Percentiles rank a stretch among this genome's conserved stretches.
Evolutionary conservation across 306 rosid genomes (phyloP).

Genomic region (Medicago truncatula): DNA sequence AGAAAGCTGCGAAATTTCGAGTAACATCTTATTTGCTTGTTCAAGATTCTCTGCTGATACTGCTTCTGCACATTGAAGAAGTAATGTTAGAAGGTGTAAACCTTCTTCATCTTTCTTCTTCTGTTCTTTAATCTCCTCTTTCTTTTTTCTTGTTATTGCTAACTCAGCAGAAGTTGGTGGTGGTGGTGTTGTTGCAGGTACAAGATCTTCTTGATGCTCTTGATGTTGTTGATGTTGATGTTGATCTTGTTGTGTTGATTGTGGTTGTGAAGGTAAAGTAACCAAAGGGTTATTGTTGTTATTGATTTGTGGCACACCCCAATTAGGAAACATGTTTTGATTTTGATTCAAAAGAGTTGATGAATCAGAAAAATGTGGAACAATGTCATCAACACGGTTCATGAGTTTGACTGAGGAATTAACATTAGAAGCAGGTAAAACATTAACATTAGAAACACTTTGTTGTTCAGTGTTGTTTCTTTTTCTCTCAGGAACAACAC

Average conservation of each 20-base stretch:
- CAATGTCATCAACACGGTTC: constrained; percentile 23
- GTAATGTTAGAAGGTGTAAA: constrained; percentile 77
- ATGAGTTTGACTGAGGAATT: constrained; percentile 3
- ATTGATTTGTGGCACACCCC: constrained; percentile 49
- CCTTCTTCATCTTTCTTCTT: constrained; percentile 92
- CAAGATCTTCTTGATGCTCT: constrained; percentile 44
- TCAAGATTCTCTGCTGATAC: constrained; percentile 87
- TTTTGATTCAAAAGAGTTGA: constrained; percentile 40
- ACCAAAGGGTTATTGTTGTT: constrained; percentile 37
- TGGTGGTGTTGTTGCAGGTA: constrained; percentile 5
- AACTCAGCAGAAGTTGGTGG: constrained; percentile 11
- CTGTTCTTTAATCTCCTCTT: constrained; percentile 77
- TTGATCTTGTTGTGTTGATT: constrained; percentile 20
- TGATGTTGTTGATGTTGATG: background rate
- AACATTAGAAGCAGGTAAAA: background rate
- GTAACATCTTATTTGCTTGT: constrained; percentile 80
- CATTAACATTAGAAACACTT: constrained; percentile 5
- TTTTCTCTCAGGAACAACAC: background rate
- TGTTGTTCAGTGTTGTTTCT: background rate
- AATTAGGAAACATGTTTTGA: constrained; percentile 60
- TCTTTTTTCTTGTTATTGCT: constrained; percentile 57
- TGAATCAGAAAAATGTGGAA: constrained; percentile 43
- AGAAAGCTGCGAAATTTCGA: constrained; percentile 84
- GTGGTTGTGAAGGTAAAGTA: constrained; percentile 37
- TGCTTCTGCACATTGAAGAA: constrained; percentile 94